phyloP scores from a whole-genome alignment of 176 grass and related monocot genomes.

The Areca catechu region DNA sequence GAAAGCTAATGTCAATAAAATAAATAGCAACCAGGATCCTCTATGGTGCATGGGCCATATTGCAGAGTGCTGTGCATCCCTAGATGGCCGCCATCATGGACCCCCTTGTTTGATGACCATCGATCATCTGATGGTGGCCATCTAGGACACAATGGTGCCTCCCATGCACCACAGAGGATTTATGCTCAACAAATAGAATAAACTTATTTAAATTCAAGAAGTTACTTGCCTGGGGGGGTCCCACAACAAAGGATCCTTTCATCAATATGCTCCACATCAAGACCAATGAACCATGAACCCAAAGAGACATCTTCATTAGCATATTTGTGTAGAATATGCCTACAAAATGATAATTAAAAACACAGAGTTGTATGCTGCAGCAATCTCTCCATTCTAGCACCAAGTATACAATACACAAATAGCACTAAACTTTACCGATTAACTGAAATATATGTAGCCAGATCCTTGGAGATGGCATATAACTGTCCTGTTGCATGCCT shows the following conservation, averaged over 20 bases:
- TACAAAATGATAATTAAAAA: constrained; percentile 16
- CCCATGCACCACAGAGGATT: no score
- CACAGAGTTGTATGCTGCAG: neutral
- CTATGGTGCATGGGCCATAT: no score
- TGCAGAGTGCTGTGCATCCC: no score
- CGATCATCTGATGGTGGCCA: no score
- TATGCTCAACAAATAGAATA: no score
- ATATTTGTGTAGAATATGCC: constrained; percentile 82
- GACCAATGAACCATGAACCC: constrained; percentile 79
- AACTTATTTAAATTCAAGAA: no score
- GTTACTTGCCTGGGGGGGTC: constrained; percentile 53
- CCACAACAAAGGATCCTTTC: constrained; percentile 82
- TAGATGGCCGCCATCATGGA: no score
- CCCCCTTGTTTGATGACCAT: no score
- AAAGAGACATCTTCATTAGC: constrained; percentile 82
- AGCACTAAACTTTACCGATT: constrained; percentile 34
- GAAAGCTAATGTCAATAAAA: no score
- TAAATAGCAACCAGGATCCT: no score
- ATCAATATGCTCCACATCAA: constrained; percentile 81
- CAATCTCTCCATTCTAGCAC: neutral
- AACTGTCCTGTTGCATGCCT: constrained; percentile 66
- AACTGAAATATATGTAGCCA: constrained; percentile 61
- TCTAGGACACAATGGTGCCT: no score
- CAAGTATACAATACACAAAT: neutral
- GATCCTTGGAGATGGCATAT: constrained; percentile 69